phyloP scores from a whole-genome alignment of 2,329 filamentous ascomycete species.

The Penicillium sp. region DNA sequence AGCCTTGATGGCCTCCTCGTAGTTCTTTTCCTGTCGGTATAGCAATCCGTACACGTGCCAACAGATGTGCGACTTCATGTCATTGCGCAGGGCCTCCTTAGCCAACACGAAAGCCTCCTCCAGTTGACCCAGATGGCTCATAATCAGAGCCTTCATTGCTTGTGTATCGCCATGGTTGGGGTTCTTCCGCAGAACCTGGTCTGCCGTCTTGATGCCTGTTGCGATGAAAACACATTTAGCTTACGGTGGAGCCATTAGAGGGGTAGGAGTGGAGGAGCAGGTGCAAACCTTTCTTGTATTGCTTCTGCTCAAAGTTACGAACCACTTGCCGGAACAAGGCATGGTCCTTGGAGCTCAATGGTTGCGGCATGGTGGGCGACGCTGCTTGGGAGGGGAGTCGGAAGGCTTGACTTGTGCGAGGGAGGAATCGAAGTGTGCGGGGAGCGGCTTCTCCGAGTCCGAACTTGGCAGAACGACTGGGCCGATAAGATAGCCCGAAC shows the following conservation, averaged over 20 bases:
- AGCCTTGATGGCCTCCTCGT: conserved; percentile 97
- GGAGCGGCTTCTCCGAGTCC: conserved; percentile 32
- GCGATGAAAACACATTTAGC: conserved; percentile 23
- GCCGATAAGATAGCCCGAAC: conserved; percentile 25
- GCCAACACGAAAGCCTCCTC: conserved; percentile 93
- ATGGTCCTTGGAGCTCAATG: conserved; percentile 75
- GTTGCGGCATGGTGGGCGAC: conserved; percentile 47
- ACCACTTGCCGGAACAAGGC: conserved; percentile 94
- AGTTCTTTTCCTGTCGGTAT: conserved; percentile 93
- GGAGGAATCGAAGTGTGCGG: conserved; percentile 39
- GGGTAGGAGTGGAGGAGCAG: conserved; percentile 3
- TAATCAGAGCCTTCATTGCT: conserved; percentile 97
- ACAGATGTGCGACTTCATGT: conserved; percentile 99
- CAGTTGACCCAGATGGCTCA: conserved; percentile 87
- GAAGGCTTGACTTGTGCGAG: conserved; percentile 33
- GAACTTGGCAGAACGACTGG: conserved; percentile 25
- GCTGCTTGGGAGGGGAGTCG: conserved; percentile 26
- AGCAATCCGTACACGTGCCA: conserved; percentile 98
- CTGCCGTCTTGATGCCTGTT: conserved; percentile 84
- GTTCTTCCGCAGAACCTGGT: conserved; percentile 93
- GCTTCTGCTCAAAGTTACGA: conserved; percentile 95
- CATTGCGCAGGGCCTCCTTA: conserved; percentile 87
- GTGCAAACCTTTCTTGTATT: conserved; percentile 79
- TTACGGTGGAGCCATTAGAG: conserved; percentile 13
- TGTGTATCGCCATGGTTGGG: conserved; percentile 97